Evolutionary conservation across 2,329 filamentous ascomycete species (phyloP).

Genomic region (Penicillium sp.): DNA sequence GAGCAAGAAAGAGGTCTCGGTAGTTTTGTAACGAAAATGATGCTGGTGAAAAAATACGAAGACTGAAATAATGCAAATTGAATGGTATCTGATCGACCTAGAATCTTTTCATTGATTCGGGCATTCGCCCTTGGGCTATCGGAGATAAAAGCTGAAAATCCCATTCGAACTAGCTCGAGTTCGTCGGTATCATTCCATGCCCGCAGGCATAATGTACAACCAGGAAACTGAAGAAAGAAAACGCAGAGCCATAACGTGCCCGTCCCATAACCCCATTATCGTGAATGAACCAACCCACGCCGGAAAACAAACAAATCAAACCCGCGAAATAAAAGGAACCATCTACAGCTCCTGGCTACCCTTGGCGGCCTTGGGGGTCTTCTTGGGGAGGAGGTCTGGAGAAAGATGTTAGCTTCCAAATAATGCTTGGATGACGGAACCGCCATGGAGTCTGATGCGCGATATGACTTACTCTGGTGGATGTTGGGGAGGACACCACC

Average conservation of each 20-base stretch:
- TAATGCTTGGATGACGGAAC: not conserved
- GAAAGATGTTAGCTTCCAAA: not conserved
- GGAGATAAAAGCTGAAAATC: constrained; percentile 27
- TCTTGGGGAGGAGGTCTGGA: constrained; percentile 96
- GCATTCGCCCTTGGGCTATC: constrained; percentile 19
- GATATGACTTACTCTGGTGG: constrained; percentile 76
- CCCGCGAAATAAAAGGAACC: constrained; percentile 53
- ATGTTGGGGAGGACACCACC: constrained; percentile 97
- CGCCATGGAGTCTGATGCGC: not conserved
- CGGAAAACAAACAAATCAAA: constrained; percentile 60
- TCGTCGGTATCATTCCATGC: constrained; percentile 50
- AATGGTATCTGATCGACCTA: constrained; percentile 17
- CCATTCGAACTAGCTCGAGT: constrained; percentile 32
- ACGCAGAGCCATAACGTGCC: constrained; percentile 56
- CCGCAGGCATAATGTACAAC: constrained; percentile 64
- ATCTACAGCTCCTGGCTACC: constrained; percentile 89
- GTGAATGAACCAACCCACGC: constrained; percentile 69
- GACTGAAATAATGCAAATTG: not conserved
- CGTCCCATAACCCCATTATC: constrained; percentile 73
- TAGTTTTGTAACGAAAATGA: not conserved
- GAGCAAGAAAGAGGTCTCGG: not conserved
- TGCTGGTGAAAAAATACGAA: not conserved
- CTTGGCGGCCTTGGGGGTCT: constrained; percentile 95
- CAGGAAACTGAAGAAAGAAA: constrained; percentile 51
- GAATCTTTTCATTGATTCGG: constrained; percentile 29